Conservation (phyloP, 1,139 yeast genomes). For the Blastobotrys illinoisensis region DNA sequence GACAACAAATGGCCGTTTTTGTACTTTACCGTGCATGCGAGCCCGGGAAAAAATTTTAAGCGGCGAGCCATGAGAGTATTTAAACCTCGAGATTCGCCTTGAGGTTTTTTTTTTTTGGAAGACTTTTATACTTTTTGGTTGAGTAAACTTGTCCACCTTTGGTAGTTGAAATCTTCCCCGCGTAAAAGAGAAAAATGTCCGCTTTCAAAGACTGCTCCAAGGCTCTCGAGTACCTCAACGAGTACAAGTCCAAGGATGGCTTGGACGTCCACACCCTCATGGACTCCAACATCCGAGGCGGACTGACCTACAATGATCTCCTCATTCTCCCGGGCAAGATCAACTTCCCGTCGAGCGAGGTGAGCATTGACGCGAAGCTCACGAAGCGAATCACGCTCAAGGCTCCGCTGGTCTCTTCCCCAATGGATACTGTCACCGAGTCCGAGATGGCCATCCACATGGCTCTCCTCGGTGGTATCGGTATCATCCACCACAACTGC, state of each 20-base stretch:
- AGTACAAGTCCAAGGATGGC: constrained; percentile 76
- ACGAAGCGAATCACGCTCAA: constrained; percentile 88
- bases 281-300: constrained; percentile 89
- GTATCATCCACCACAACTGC: constrained; percentile 97
- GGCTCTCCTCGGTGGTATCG: constrained; percentile 99
- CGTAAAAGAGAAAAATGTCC: constrained; percentile 6
- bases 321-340: constrained; percentile 93
- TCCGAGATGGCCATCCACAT: constrained; percentile 95
- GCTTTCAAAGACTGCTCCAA: constrained; percentile 44
- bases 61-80: background rate
- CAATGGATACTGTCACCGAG: constrained; percentile 99
- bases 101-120: constrained; percentile 7
- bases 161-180: background rate
- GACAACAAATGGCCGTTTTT: too few species aligned
- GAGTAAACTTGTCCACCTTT: background rate
- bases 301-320: constrained; percentile 95
- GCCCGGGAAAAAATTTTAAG: constrained; percentile 8
- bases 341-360: constrained; percentile 75
- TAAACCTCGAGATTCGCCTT: constrained; percentile 4
- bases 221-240: constrained; percentile 62
- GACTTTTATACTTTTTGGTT: background rate
- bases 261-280: constrained; percentile 76
- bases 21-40: background rate
- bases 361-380: constrained; percentile 73
- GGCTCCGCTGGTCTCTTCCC: constrained; percentile 94